Percentiles rank a stretch among this genome's conserved stretches.
Evolutionary conservation across 805 yeast genomes (phyloP).

Genomic region (Metschnikowia kunwiensis): DNA sequence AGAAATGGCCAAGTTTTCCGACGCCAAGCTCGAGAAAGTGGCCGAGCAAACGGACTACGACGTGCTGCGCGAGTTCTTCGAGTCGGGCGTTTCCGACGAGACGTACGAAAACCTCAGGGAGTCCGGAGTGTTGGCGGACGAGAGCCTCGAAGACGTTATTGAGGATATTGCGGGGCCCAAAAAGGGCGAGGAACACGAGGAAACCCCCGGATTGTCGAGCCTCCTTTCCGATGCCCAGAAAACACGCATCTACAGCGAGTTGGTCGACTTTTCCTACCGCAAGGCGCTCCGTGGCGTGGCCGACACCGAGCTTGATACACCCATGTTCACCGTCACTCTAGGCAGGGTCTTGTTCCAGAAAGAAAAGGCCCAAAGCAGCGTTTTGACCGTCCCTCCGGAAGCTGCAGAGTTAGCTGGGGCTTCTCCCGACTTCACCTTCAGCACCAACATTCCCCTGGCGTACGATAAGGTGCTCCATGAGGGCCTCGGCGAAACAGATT

Average conservation of each 20-base stretch:
- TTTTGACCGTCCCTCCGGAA: constrained; percentile 4
- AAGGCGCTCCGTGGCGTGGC: constrained; percentile 22
- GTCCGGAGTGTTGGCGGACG: constrained; percentile 2
- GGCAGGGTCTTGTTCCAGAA: constrained; percentile 38
- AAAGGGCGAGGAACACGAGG: not conserved
- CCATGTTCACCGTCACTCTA: constrained; percentile 36
- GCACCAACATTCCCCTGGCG: constrained; percentile 31
- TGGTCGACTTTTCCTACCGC: constrained; percentile 28
- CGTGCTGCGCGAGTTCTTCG: constrained; percentile 4
- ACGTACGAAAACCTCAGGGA: constrained; percentile 10
- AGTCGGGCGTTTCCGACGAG: constrained; percentile 16
- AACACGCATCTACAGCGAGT: constrained; percentile 23
- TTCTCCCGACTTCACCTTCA: constrained; percentile 23
- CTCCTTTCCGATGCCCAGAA: constrained; percentile 8
- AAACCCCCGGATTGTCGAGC: not conserved
- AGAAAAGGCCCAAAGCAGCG: constrained; percentile 1
- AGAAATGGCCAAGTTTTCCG: constrained; percentile 13
- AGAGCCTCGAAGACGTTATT: constrained; percentile 2
- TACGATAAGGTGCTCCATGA: constrained; percentile 32
- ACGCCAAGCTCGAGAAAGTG: constrained; percentile 2
- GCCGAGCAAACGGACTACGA: constrained; percentile 1
- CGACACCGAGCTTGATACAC: constrained; percentile 19
- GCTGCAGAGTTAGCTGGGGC: not conserved
- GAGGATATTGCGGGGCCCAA: constrained; percentile 1
- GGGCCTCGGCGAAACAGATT: constrained; percentile 22